phyloP scores from a whole-genome alignment of 164 flowering plant genomes.

The Liriodendron chinense region DNA sequence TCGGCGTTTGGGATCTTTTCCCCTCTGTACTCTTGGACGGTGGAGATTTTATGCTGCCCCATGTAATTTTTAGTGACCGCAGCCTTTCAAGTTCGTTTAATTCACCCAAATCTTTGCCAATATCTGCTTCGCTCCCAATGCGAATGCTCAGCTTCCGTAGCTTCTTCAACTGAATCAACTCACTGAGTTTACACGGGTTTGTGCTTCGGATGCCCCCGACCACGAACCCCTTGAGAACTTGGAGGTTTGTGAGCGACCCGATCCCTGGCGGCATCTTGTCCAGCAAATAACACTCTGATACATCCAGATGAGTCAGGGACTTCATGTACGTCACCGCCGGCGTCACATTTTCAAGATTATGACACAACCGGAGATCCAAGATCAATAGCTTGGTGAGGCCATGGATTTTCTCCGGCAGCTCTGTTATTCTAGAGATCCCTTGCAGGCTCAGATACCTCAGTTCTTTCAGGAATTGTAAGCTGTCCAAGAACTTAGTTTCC shows the following conservation, averaged over 20 bases:
- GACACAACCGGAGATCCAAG: constrained; percentile 43
- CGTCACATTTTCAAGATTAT: constrained; percentile 30
- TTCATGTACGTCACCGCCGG: constrained; percentile 15
- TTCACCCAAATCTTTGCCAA: too few relatives aligned
- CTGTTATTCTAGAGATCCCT: constrained; percentile 34
- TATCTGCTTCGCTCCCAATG: constrained; percentile 6
- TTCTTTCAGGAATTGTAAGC: constrained; percentile 9
- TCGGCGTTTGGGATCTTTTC: too few relatives aligned
- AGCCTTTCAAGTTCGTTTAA: too few relatives aligned
- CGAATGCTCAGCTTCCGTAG: constrained; percentile 33
- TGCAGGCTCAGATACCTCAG: constrained; percentile 31
- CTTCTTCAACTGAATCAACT: constrained; percentile 20
- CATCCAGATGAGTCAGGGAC: constrained; percentile 41
- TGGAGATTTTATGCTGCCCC: too few relatives aligned
- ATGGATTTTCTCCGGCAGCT: constrained; percentile 26
- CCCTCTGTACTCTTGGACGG: too few relatives aligned
- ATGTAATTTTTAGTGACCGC: too few relatives aligned
- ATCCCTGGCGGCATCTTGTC: constrained; percentile 36
- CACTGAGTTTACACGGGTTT: constrained; percentile 19
- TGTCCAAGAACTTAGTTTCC: constrained; percentile 14
- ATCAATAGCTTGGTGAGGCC: constrained; percentile 17
- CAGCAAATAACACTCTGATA: constrained; percentile 37
- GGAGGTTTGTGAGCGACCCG: constrained; percentile 20
- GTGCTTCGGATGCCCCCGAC: constrained; percentile 1
- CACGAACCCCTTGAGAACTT: constrained; percentile 52